Percentiles rank a stretch among this genome's conserved stretches.
phyloP scores from a whole-genome alignment of 306 rosid genomes.

The Prunus padus region DNA sequence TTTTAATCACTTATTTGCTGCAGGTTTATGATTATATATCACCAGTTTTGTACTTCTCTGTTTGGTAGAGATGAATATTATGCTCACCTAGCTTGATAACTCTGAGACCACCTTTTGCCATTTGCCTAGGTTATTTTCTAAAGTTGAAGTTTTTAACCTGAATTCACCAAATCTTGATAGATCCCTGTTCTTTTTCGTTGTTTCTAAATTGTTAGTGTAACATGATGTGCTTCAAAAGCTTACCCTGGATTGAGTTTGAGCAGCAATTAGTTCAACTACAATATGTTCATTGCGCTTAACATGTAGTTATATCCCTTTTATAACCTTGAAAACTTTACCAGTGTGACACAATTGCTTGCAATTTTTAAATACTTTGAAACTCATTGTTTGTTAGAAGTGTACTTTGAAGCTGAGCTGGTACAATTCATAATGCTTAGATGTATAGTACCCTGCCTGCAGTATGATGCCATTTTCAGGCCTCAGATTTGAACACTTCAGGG shows the following conservation, averaged over 20 bases:
- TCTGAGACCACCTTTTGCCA: not conserved
- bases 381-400: not conserved
- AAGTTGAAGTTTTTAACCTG: not conserved
- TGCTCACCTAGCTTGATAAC: not conserved
- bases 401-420: not conserved
- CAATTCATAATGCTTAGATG: not conserved
- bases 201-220: no score
- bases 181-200: not conserved
- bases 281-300: not conserved
- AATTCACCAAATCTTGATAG: not conserved
- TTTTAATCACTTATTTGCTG: no score
- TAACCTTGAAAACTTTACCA: not conserved
- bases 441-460: not conserved
- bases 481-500: not conserved
- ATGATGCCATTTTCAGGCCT: not conserved
- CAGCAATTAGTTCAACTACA: not conserved
- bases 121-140: not conserved
- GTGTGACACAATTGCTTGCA: not conserved
- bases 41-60: no score
- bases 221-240: not conserved
- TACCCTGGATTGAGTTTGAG: not conserved
- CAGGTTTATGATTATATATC: no score
- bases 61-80: not conserved
- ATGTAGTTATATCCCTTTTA: not conserved
- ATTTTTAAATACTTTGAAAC: not conserved